These are phyloP conservation scores for Glebionis coronaria DNA, from an alignment of 129 eudicot species.

Conservation along the genomic window DNA sequence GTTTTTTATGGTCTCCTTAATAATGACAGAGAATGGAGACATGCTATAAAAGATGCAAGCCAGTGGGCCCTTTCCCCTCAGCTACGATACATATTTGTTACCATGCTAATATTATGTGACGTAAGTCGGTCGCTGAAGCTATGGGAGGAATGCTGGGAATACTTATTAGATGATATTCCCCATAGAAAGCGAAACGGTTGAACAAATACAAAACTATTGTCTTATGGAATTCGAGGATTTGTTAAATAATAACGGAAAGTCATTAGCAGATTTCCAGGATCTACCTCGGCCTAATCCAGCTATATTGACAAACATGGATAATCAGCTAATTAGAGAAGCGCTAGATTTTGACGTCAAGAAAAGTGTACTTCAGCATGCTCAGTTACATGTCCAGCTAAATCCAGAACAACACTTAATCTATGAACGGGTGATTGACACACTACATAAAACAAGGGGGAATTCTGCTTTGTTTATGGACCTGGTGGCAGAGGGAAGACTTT, in stretches of 20 bases:
- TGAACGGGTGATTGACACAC: neutral
- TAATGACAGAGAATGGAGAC: no score
- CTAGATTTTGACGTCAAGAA: neutral
- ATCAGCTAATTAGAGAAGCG: neutral
- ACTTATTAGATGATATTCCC: neutral
- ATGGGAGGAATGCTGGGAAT: neutral
- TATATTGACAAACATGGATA: neutral
- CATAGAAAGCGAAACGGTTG: neutral
- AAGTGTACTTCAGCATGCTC: neutral
- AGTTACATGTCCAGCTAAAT: neutral
- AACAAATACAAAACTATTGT: neutral
- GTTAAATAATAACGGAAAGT: neutral
- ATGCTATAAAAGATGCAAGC: no score
- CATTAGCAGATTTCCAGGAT: neutral
- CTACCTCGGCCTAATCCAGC: neutral
- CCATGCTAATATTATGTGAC: neutral
- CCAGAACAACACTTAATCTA: neutral
- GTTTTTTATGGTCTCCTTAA: no score
- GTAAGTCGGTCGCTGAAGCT: neutral
- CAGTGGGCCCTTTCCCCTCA: no score
- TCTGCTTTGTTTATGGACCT: neutral
- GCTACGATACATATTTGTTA: neutral
- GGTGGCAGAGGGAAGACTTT: constrained; percentile 6
- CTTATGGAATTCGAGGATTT: neutral
- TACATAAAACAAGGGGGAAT: neutral